Evolutionary conservation across 192 early-diverging fungal species (phyloP).

Genomic region (Umbelopsis ramanniana): DNA sequence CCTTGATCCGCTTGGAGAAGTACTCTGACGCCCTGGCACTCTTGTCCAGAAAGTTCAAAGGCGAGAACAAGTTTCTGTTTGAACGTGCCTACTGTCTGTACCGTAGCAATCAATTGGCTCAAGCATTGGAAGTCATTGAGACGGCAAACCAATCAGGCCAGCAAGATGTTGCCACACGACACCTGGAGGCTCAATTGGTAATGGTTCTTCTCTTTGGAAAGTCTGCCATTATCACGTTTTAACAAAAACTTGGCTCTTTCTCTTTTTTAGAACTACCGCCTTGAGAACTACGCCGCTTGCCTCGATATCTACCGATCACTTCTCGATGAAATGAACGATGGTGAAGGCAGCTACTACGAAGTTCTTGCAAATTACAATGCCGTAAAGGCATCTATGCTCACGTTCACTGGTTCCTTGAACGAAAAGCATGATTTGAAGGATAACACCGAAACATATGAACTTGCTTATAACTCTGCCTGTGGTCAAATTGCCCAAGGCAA

Average conservation of each 20-base stretch:
- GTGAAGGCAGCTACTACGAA: conserved; percentile 50
- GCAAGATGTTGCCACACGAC: conserved; percentile 43
- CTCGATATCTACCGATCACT: conserved; percentile 48
- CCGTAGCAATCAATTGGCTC: conserved; percentile 57
- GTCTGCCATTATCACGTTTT: background rate
- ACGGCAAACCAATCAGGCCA: conserved; percentile 19
- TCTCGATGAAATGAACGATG: conserved; percentile 44
- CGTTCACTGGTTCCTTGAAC: conserved; percentile 29
- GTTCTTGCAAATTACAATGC: conserved; percentile 57
- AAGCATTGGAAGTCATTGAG: conserved; percentile 48
- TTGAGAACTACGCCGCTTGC: conserved; percentile 57
- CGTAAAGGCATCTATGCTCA: conserved; percentile 55
- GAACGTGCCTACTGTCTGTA: conserved; percentile 73
- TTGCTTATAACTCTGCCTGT: conserved; percentile 71
- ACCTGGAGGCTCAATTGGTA: conserved; percentile 75
- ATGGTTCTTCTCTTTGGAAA: background rate
- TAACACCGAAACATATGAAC: conserved; percentile 59
- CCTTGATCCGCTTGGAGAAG: conserved; percentile 57
- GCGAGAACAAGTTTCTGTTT: conserved; percentile 46
- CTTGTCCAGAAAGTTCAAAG: conserved; percentile 45
- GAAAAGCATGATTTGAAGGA: conserved; percentile 34
- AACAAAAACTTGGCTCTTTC: background rate
- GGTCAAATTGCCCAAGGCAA: conserved; percentile 56
- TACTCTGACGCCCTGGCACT: conserved; percentile 57
- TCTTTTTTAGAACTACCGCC: conserved; percentile 50